Conservation (phyloP, 257 asterid species). For the Parsonsia alboflavescens region DNA sequence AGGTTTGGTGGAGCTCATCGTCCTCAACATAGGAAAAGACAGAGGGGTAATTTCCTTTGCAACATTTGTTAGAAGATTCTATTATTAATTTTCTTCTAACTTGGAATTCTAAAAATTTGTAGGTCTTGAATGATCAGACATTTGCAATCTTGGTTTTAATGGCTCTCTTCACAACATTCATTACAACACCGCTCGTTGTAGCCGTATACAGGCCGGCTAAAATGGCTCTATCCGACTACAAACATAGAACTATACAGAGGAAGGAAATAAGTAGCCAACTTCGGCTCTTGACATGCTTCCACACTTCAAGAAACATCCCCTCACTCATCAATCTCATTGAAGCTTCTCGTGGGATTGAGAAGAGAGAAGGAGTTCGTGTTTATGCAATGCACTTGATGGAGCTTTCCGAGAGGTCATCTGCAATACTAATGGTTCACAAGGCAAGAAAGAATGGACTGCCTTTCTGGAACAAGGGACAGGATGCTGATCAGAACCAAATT, state of each 20-base stretch:
- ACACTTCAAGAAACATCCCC: constrained; percentile 30
- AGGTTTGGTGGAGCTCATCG: constrained; percentile 47
- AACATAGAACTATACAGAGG: constrained; percentile 38
- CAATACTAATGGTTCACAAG: constrained; percentile 46
- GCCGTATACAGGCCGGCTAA: constrained; percentile 45
- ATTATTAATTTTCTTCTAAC: background rate
- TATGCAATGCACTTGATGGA: constrained; percentile 58
- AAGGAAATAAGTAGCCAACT: constrained; percentile 23
- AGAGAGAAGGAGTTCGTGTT: constrained; percentile 36
- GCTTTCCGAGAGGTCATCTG: constrained; percentile 44
- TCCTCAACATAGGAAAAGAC: constrained; percentile 49
- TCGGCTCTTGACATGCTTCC: constrained; percentile 31
- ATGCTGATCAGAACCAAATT: constrained; percentile 27
- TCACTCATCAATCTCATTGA: constrained; percentile 48
- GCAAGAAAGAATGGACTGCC: constrained; percentile 40
- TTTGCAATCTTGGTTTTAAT: constrained; percentile 49
- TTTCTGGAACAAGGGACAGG: constrained; percentile 22
- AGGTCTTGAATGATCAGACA: constrained; percentile 53
- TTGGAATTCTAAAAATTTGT: constrained; percentile 2
- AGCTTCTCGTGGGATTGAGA: constrained; percentile 43
- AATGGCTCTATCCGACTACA: constrained; percentile 32
- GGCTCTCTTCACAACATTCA: constrained; percentile 46
- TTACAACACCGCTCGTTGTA: constrained; percentile 43
- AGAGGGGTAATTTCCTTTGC: constrained; percentile 22
- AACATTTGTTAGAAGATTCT: background rate